These are phyloP conservation scores for Populus hybrid DNA, from an alignment of 441 rosid species.

Conservation along the genomic window DNA sequence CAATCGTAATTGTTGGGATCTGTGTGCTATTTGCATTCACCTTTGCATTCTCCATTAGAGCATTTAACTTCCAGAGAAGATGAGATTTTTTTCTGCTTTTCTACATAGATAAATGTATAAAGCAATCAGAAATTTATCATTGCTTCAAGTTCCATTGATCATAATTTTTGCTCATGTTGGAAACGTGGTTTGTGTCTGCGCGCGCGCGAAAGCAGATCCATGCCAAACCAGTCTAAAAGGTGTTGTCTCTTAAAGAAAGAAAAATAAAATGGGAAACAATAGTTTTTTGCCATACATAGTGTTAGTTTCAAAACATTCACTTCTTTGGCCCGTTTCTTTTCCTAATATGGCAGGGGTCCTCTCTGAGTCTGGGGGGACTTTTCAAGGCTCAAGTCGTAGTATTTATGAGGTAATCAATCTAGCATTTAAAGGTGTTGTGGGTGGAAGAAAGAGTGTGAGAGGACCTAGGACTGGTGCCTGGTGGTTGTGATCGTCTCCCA, in stretches of 20 bases:
- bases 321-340: not conserved
- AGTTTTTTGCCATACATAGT: not conserved
- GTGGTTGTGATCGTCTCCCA: too few relatives aligned
- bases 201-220: not conserved
- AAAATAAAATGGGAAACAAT: not conserved
- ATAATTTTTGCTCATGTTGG: not conserved
- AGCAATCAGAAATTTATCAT: not conserved
- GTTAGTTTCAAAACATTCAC: not conserved
- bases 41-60: slow-evolving; percentile 63
- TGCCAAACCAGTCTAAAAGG: too few relatives aligned
- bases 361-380: too few relatives aligned
- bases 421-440: too few relatives aligned
- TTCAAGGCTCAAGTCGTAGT: too few relatives aligned
- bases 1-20: slow-evolving; percentile 45
- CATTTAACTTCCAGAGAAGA: slow-evolving; percentile 68
- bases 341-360: not conserved
- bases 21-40: slow-evolving; percentile 47
- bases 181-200: not conserved
- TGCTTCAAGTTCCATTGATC: not conserved
- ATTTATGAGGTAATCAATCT: too few relatives aligned
- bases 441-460: too few relatives aligned
- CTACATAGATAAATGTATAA: not conserved
- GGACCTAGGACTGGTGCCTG: too few relatives aligned
- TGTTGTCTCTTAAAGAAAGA: too few relatives aligned
- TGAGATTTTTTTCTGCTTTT: slow-evolving; percentile 12